phyloP scores from a whole-genome alignment of 2,329 filamentous ascomycete species.

The Aspergillus calidoustus region DNA sequence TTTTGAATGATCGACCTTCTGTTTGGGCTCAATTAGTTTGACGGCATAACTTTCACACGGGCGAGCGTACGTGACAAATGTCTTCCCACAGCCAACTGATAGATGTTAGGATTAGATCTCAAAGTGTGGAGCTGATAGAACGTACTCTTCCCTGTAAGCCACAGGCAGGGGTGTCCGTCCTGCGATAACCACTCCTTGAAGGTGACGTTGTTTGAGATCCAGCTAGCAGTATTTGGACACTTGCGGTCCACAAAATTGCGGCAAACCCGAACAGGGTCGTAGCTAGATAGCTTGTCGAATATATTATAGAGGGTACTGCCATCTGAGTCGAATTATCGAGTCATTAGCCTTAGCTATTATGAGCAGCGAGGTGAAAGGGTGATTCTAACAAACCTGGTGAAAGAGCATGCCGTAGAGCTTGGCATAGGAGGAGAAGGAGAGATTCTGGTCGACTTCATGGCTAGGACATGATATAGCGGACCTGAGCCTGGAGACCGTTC shows the following conservation, averaged over 20 bases:
- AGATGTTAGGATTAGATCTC: neutral
- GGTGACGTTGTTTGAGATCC: neutral
- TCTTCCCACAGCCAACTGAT: constrained; percentile 1
- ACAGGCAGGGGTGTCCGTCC: neutral
- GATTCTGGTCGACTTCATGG: too few relatives aligned
- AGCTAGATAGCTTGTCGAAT: neutral
- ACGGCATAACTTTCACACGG: too few relatives aligned
- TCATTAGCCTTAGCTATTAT: neutral
- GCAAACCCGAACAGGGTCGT: neutral
- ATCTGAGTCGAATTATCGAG: neutral
- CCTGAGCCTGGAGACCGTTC: too few relatives aligned
- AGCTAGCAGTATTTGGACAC: neutral
- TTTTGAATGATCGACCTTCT: neutral
- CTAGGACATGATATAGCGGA: too few relatives aligned
- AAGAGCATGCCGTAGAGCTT: too few relatives aligned
- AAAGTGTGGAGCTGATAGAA: neutral
- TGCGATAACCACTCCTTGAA: neutral
- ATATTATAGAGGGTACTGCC: neutral
- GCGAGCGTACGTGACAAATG: neutral
- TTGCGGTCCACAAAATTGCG: neutral
- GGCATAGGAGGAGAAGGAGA: too few relatives aligned
- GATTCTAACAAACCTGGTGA: too few relatives aligned
- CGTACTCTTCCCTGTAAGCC: constrained; percentile 2
- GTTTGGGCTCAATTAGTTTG: neutral
- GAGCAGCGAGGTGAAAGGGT: neutral